Conservation (phyloP, 73 alveolate genomes). For the Stentor roeselii region DNA sequence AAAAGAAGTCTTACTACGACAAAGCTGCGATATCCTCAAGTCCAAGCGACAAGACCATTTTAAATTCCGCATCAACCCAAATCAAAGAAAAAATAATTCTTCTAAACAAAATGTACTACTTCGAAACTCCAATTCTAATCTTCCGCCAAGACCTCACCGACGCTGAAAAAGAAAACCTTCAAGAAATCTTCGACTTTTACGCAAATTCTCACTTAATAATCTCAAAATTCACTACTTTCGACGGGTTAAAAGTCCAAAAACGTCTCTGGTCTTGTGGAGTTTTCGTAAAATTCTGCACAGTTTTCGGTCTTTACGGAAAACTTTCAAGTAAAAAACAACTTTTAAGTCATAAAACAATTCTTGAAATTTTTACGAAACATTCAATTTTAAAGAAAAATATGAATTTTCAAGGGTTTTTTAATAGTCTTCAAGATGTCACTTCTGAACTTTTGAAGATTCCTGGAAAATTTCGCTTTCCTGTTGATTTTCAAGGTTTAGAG, state of each 20-base stretch:
- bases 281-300: not conserved
- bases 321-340: not conserved
- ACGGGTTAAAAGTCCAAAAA: not conserved
- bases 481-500: not conserved
- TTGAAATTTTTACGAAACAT: not conserved
- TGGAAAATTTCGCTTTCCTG: no score
- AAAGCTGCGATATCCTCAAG: not conserved
- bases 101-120: not conserved
- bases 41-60: not conserved
- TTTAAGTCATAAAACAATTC: not conserved
- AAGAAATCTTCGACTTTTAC: not conserved
- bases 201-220: not conserved
- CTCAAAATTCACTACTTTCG: not conserved
- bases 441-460: not conserved
- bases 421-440: not conserved
- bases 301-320: not conserved
- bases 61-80: not conserved
- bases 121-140: not conserved
- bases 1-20: not conserved
- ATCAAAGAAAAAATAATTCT: not conserved
- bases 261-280: not conserved
- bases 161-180: not conserved
- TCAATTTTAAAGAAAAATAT: not conserved
- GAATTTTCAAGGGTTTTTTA: not conserved
- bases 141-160: not conserved